Conservation (phyloP, 257 asterid genomes). For the Orobanche coerulescens region DNA sequence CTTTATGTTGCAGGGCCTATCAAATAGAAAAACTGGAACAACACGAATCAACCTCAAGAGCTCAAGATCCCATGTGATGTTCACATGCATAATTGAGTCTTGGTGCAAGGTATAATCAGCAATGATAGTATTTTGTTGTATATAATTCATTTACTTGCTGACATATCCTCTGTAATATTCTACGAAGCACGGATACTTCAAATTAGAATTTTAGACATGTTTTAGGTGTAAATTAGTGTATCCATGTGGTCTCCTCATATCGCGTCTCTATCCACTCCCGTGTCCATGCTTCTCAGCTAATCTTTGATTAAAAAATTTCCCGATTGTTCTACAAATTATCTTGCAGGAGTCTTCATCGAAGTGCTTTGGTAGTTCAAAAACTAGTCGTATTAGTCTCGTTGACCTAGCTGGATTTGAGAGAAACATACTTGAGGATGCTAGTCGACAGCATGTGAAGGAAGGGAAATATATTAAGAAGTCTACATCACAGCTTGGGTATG, state of each 20-base stretch:
- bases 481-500: slow-evolving; percentile 88
- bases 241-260: too few species aligned
- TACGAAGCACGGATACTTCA: too few species aligned
- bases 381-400: slow-evolving; percentile 76
- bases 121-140: background rate
- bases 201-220: too few species aligned
- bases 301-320: background rate
- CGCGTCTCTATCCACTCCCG: too few species aligned
- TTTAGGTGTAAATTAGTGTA: too few species aligned
- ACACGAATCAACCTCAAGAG: slow-evolving; percentile 87
- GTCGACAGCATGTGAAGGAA: slow-evolving; percentile 64
- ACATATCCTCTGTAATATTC: background rate
- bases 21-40: slow-evolving; percentile 82
- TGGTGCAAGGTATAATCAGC: slow-evolving; percentile 77
- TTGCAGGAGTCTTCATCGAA: slow-evolving; percentile 78
- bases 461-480: slow-evolving; percentile 85
- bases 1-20: slow-evolving; percentile 60
- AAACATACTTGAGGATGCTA: slow-evolving; percentile 54
- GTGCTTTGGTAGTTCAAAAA: slow-evolving; percentile 88
- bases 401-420: slow-evolving; percentile 95
- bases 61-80: slow-evolving; percentile 89
- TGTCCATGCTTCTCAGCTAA: too few species aligned
- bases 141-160: background rate
- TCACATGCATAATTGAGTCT: slow-evolving; percentile 84
- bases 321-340: background rate